Evolutionary conservation across 306 rosid genomes (phyloP).

Genomic region (Sophora flavescens): DNA sequence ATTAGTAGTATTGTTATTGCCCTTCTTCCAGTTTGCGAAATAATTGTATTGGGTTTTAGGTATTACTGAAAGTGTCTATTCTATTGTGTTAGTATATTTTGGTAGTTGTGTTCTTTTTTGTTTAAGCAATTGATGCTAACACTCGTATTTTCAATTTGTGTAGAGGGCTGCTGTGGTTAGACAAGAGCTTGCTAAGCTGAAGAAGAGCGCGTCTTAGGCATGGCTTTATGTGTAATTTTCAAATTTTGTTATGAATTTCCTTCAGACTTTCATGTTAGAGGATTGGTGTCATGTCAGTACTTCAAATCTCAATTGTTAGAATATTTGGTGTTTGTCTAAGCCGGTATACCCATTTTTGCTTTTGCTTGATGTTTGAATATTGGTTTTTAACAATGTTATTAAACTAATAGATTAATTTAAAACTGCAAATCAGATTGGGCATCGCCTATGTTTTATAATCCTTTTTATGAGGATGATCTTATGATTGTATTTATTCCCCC

Average conservation of each 20-base stretch:
- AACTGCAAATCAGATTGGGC: neutral
- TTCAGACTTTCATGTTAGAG: slow-evolving; percentile 3
- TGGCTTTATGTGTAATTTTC: slow-evolving; percentile 19
- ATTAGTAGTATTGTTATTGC: neutral
- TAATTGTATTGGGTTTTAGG: neutral
- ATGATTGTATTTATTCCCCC: neutral
- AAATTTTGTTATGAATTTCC: slow-evolving; percentile 54
- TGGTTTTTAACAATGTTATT: slow-evolving; percentile 2
- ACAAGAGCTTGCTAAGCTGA: slow-evolving; percentile 79
- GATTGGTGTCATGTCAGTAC: slow-evolving; percentile 6
- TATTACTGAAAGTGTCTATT: neutral
- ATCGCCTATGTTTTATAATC: neutral
- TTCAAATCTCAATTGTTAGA: slow-evolving; percentile 12
- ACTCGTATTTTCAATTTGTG: slow-evolving; percentile 18
- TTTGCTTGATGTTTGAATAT: slow-evolving; percentile 15
- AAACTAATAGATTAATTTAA: neutral
- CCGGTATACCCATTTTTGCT: neutral
- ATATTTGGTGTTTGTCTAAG: neutral
- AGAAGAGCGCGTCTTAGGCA: slow-evolving; percentile 61
- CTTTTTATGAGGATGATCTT: neutral
- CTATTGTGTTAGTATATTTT: neutral
- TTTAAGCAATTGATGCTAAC: neutral
- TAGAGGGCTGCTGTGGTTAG: slow-evolving; percentile 77
- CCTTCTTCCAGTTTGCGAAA: neutral
- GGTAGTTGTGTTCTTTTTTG: neutral